Base-by-base conservation (phyloP, 192 early-diverging fungal species). In the Umbelopsis ramanniana region DNA sequence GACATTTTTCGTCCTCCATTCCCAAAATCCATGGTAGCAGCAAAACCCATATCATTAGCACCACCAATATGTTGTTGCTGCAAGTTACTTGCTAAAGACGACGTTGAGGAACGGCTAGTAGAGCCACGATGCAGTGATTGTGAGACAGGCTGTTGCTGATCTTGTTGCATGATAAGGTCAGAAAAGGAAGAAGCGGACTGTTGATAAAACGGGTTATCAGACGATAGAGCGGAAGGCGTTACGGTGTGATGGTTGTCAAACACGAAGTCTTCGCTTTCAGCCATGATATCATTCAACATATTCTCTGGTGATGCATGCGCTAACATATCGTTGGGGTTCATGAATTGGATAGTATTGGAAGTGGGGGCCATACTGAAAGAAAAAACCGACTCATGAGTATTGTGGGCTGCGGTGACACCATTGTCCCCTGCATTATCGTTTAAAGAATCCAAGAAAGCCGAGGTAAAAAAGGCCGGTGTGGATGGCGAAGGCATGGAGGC, bases 391-490 rank as follows among this genome's bases (percentile, higher is more conserved):
- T 75, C 72, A 7, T 68, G 74, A 8, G 79, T 66, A 63, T 11
- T 14, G 6, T 29, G 29, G 24, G 6, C 24, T 4, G 57, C 11
- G 17, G 26, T 37, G 15, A 26, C 33, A 70, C 68, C 57, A 21
- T 77, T 76, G 79, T 5, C 81, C 52, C 50, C 69, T 76, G 53
- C 81, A 35, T 74, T 84, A 72, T 74, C 81, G 67, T 79, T 79
- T 43, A 92, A 75, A 4, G 91, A 84, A 14, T 89, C 89, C 48
- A 87, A 78, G 71, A 92, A 92, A 55, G 82, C 85, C n/a, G 91
- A 88, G 50, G 89, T 86, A 50, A 92, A 92, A 80, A 92, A 90
- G 21, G 83, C 86, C 0, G 90, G 90, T n/a, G 89, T 90, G 11
- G 79, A 79, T 8, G 89, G 90, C 46, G 81, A 76, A 7, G 81